A percentile compares a stretch with the other conserved stretches of the same genome.
Evolutionary conservation across 345 rosid species (phyloP).

Genomic region (Citrus unshiu): DNA sequence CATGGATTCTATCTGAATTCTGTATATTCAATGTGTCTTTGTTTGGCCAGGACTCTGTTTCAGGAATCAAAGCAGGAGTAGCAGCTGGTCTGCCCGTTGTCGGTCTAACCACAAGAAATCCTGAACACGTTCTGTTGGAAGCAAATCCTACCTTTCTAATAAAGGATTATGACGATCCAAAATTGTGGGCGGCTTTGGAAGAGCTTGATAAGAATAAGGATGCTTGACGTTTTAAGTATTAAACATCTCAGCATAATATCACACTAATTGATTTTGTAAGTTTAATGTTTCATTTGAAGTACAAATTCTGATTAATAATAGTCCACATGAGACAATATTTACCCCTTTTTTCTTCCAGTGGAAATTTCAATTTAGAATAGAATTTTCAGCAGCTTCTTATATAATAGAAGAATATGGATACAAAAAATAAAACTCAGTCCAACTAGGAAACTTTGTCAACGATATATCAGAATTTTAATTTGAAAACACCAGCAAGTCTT

Average conservation of each 20-base stretch:
- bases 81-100: conserved; percentile 91
- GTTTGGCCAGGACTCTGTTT: conserved; percentile 62
- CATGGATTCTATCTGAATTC: background rate
- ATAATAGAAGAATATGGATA: background rate
- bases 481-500: background rate
- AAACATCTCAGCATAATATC: background rate
- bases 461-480: background rate
- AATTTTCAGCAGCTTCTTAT: background rate
- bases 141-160: conserved; percentile 79
- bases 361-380: background rate
- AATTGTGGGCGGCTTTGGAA: conserved; percentile 73
- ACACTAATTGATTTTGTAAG: background rate
- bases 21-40: background rate
- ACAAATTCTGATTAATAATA: background rate
- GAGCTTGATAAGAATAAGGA: conserved; percentile 55
- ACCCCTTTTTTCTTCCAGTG: background rate
- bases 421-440: background rate
- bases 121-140: conserved; percentile 52
- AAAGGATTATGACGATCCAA: conserved; percentile 74
- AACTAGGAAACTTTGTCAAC: background rate
- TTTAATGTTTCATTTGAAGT: background rate
- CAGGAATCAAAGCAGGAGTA: conserved; percentile 94
- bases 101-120: conserved; percentile 76
- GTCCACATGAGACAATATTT: background rate
- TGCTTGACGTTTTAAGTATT: background rate